phyloP scores from a whole-genome alignment of 2,329 filamentous ascomycete genomes.

The Catunica adiposa region DNA sequence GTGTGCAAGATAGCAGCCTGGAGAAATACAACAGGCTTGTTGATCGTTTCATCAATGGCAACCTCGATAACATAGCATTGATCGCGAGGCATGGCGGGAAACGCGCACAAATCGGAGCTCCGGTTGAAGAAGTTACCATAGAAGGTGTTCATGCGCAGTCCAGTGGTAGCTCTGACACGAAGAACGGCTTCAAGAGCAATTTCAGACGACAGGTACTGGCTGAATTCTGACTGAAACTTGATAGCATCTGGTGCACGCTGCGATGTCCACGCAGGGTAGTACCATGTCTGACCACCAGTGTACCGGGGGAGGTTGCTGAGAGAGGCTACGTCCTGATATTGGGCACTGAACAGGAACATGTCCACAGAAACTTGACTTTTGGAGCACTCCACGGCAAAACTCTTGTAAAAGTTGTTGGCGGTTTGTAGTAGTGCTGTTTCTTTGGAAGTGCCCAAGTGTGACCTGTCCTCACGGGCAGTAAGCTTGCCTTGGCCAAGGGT shows the following conservation, averaged over 20 bases:
- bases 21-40: conserved; percentile 80
- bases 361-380: conserved; percentile 98
- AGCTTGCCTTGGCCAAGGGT: conserved; percentile 81
- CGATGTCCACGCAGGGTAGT: conserved; percentile 96
- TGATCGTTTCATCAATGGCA: conserved; percentile 86
- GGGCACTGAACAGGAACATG: conserved; percentile 92
- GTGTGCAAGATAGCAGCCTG: conserved; percentile 93
- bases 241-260: conserved; percentile 87
- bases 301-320: conserved; percentile 90
- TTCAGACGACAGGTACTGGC: conserved; percentile 89
- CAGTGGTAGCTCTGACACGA: conserved; percentile 85
- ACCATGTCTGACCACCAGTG: conserved; percentile 94
- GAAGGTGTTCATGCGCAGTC: conserved; percentile 90
- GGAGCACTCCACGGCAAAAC: conserved; percentile 94
- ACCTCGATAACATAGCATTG: conserved; percentile 97
- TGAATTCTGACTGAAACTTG: conserved; percentile 94
- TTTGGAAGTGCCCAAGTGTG: conserved; percentile 82
- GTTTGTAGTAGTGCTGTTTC: conserved; percentile 79
- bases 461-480: conserved; percentile 92
- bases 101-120: conserved; percentile 91
- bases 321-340: conserved; percentile 94
- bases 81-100: conserved; percentile 92
- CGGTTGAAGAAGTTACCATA: conserved; percentile 99
- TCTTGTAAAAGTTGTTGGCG: conserved; percentile 94
- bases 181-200: conserved; percentile 93